Base-by-base conservation (phyloP, 495 filamentous ascomycete genomes). In the Glonium stellatum region DNA sequence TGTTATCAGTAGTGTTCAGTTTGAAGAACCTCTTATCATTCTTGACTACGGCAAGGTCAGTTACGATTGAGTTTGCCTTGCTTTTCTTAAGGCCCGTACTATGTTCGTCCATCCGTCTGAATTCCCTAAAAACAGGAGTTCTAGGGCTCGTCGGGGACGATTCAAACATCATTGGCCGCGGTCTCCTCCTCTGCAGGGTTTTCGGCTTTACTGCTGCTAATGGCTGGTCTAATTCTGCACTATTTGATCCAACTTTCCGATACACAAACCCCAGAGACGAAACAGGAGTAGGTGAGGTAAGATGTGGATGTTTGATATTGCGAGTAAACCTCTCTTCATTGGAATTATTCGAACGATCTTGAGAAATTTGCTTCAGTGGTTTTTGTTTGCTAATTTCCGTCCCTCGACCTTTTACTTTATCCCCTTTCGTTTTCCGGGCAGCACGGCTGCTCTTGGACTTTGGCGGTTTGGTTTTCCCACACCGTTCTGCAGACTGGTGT, bases 261-360 rank as follows among this genome's bases (percentile, higher is more conserved):
- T 64, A 59, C 8, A 31, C 13, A 35, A 59, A 59, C 25, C 61
- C 57, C 1, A 35, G 55, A 15, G 61, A 59, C 18, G 57, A 64
- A 6, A 27, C 39, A n/a, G 55, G 50, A 13, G 39, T 36, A 1
- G 52, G 61, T 1, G 60, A 63, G 23, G 60, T 46, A 0, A 54
- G 21, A 21, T 51, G 39, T 21, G 55, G 27, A 34, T 57, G 41
- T 36, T 13, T 27, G 15, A 49, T 3, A 48, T 27, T 8, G 37
- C 47, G 27, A 31, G 27, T 31, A 31, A 6, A 31, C 6, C 3
- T 6, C 2, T 31, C 27, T 3, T 31, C 27, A 31, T 31, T 31
- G 27, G 27, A 31, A 31, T 31, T 6, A 6, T 31, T 31, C 27
- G 6, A 31, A 31, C 6, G 27, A 44, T 44, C 39, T 1, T 44